Percentiles rank a stretch among this genome's conserved stretches.
Evolutionary conservation across 2,329 filamentous ascomycete species (phyloP).

Genomic region (Amylocarpus encephaloides): DNA sequence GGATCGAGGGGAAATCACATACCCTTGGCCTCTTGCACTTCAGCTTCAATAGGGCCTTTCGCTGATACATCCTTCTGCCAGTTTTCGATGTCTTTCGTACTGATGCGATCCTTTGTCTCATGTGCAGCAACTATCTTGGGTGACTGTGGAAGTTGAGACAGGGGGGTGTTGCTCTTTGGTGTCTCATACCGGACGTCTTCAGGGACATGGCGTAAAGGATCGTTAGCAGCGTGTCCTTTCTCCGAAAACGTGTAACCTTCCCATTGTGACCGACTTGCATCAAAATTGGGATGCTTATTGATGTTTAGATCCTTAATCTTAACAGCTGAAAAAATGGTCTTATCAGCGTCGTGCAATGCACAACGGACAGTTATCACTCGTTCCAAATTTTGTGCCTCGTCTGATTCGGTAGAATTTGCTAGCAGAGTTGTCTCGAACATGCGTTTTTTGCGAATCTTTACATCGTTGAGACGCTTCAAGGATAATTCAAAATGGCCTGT

Average conservation of each 20-base stretch:
- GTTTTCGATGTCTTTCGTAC: not conserved
- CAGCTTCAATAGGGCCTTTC: not conserved
- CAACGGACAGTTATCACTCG: constrained; percentile 18
- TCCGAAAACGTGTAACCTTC: constrained; percentile 12
- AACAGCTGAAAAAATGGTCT: not conserved
- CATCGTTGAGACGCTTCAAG: constrained; percentile 15
- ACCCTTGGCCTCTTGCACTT: not conserved
- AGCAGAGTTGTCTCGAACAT: constrained; percentile 26
- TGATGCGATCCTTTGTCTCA: not conserved
- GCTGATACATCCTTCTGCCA: not conserved
- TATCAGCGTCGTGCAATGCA: constrained; percentile 5
- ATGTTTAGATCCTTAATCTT: constrained; percentile 9
- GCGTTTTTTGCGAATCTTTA: constrained; percentile 13
- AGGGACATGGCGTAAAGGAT: constrained; percentile 9
- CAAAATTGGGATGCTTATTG: not conserved
- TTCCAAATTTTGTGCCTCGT: constrained; percentile 6
- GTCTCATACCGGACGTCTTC: not conserved
- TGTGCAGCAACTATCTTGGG: not conserved
- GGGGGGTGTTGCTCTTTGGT: not conserved
- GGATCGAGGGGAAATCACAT: not conserved
- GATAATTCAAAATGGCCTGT: constrained; percentile 15
- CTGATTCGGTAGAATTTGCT: constrained; percentile 8
- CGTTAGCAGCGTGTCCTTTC: constrained; percentile 9
- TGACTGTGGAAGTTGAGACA: not conserved
- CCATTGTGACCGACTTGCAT: constrained; percentile 3